Evolutionary conservation across 164 flowering plant species (phyloP), one percentile per base, ranked within the genome.

Genomic region (Warburgia ugandensis): DNA sequence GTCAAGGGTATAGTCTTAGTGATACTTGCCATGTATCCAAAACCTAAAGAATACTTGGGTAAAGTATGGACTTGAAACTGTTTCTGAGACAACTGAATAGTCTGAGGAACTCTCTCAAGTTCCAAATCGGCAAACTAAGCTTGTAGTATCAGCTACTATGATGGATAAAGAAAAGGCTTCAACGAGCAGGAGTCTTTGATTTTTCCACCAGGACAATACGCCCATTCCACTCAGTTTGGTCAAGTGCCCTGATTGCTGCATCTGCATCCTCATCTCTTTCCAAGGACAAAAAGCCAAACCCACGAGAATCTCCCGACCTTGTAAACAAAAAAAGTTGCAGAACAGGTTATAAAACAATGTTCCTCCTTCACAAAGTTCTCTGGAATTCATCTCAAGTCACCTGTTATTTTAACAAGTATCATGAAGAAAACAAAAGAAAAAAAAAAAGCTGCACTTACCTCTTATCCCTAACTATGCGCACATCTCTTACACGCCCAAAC

Each of bases 231-330:
- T 72, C 66, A 31, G 70, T 65, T 55, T 65, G 63, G 45, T 69
- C 73, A 33, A 69, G 61, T 51, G 73, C 67, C 31, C 67, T 57
- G 33, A 69, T 69, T 1, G 73, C 70, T 40, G 67, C 73, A 69
- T 69, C 73, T 13, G 73, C 73, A 48, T 64, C 72, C 62, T 72
- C 70, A 59, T 68, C 76, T 59, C 56, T 64, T 44, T 72, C 70
- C 65, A 72, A 59, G 26, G 76, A 51, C 42, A 72, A 55, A 45
- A 72, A 68, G 14, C 76, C 76, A 62, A 68, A 72, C 35, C 76
- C 73, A 44, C 76, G 67, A 48, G 76, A 72, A 59, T 68, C 72
- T 22, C 76, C 76, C 28, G 70, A 60, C 70, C 76, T 72, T 45
- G 26, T 29, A 61, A 13, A 43, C 29, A 54, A 29, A 54, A 37